Evolutionary conservation across 306 rosid species (phyloP).

Genomic region (Dryas octopetala): DNA sequence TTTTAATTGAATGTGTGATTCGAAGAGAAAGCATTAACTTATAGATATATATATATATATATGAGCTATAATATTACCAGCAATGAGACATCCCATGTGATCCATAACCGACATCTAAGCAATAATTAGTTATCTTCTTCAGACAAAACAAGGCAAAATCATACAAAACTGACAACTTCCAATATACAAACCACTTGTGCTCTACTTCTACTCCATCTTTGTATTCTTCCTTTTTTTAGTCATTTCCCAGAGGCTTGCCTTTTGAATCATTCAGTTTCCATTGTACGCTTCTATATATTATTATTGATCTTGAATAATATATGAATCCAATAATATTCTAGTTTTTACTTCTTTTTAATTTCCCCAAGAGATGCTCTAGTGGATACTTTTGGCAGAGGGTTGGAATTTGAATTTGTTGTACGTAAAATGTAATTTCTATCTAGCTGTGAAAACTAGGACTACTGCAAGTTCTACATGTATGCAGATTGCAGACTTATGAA

Average conservation of each 20-base stretch:
- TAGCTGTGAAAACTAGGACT: no score
- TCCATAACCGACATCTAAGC: conserved; percentile 28
- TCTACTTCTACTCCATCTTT: conserved; percentile 12
- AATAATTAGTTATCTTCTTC: conserved; percentile 37
- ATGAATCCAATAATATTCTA: not conserved
- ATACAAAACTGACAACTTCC: conserved; percentile 21
- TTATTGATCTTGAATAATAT: not conserved
- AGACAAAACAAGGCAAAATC: conserved; percentile 25
- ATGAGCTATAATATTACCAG: conserved; percentile 9
- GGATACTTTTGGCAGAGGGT: not conserved
- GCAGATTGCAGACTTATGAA: no score
- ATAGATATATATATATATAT: not conserved
- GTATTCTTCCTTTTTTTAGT: conserved; percentile 18
- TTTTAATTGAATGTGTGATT: no score
- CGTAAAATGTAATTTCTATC: no score
- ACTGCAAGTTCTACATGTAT: no score
- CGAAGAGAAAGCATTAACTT: no score
- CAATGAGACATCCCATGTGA: conserved; percentile 74
- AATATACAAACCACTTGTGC: not conserved
- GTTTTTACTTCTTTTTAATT: not conserved
- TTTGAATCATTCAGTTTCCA: conserved; percentile 24
- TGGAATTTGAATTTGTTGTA: no score
- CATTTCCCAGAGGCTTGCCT: conserved; percentile 53
- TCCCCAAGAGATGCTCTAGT: conserved; percentile 2
- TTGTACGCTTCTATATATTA: not conserved